A percentile compares a stretch with the other conserved stretches of the same genome.
Conservation (phyloP, 176 grass and related monocot genomes). For the Musa itinerans region DNA sequence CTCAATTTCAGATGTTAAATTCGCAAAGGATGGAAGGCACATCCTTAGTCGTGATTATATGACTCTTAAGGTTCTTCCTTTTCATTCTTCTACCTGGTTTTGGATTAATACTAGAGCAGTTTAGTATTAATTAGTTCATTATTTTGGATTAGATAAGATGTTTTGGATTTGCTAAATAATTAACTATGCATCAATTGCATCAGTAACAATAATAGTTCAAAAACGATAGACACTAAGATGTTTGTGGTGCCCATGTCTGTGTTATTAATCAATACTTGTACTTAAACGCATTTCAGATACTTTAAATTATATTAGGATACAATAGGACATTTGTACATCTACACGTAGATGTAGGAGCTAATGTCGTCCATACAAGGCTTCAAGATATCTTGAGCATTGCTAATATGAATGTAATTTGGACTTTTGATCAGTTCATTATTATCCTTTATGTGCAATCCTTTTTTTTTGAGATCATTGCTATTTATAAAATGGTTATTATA, state of each 20-base stretch:
- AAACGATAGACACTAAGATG: no score
- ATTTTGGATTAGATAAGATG: neutral
- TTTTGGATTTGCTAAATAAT: neutral
- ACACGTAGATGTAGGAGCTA: no score
- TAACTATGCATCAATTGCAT: neutral
- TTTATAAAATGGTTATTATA: no score
- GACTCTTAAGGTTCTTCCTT: constrained; percentile 69
- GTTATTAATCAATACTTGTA: neutral
- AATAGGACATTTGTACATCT: neutral
- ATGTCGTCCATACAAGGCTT: no score
- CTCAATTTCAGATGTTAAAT: constrained; percentile 98
- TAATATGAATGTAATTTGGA: no score
- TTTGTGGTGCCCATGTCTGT: no score
- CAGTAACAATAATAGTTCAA: neutral
- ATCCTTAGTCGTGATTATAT: constrained; percentile 98
- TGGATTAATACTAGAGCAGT: neutral
- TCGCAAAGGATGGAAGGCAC: constrained; percentile 77
- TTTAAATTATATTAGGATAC: neutral
- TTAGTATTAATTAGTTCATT: neutral
- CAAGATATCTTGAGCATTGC: no score
- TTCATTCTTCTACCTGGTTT: neutral
- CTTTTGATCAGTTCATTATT: no score
- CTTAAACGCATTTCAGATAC: neutral
- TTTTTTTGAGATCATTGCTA: no score
- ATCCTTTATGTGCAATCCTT: no score